phyloP scores from a whole-genome alignment of 225 moss, liverwort and hornwort genomes.

The Climacium dendroides region DNA sequence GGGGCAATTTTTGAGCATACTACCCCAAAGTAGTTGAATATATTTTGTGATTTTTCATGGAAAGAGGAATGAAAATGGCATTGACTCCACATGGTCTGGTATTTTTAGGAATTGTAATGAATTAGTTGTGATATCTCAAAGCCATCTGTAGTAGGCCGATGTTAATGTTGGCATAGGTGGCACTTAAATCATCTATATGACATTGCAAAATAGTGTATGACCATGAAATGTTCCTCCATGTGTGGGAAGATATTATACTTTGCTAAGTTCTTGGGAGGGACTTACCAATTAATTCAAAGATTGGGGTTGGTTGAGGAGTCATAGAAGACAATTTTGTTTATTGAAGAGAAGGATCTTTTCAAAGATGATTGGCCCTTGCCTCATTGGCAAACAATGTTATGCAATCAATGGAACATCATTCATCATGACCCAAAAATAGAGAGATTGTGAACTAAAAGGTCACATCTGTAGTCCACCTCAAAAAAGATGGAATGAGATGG shows the following conservation, averaged over 20 bases:
- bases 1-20: too few relatives aligned
- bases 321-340: neutral
- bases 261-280: rapidly evolving
- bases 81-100: rapidly evolving
- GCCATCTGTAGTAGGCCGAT: neutral
- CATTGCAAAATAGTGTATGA: neutral
- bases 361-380: neutral
- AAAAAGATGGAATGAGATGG: neutral
- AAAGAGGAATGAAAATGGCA: neutral
- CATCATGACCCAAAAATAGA: neutral
- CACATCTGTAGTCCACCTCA: rapidly evolving
- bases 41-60: neutral
- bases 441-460: neutral
- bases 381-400: neutral
- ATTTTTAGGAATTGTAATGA: neutral
- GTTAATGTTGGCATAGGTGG: too few relatives aligned
- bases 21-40: too few relatives aligned
- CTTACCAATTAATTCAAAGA: neutral
- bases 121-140: neutral
- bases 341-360: rapidly evolving
- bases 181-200: neutral
- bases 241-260: neutral
- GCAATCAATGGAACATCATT: neutral
- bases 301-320: neutral
- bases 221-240: neutral